Evolutionary conservation across 2,329 filamentous ascomycete genomes (phyloP).

Genomic region (Clarireedia monteithiana): DNA sequence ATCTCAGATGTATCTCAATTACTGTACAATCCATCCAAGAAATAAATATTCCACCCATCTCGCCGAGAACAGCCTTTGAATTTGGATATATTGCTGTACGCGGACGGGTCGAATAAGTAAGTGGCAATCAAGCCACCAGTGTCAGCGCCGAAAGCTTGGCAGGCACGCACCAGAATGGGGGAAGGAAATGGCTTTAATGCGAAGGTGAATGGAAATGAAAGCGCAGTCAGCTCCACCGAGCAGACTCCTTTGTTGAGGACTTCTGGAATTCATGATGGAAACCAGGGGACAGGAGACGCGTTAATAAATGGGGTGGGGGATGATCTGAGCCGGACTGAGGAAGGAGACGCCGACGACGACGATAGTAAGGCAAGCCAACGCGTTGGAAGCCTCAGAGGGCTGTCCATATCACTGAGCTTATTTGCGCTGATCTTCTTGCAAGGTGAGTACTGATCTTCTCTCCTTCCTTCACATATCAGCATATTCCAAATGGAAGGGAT

Average conservation of each 20-base stretch:
- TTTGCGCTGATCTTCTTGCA: constrained; percentile 53
- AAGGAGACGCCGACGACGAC: constrained; percentile 23
- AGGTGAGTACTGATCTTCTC: constrained; percentile 33
- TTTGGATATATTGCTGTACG: background rate
- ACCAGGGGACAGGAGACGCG: constrained; percentile 12
- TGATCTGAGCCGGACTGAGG: background rate
- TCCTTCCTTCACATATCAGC: background rate
- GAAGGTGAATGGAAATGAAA: background rate
- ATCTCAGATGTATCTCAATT: too few species aligned
- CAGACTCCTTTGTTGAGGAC: constrained; percentile 18
- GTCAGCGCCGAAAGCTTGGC: background rate
- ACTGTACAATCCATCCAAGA: too few species aligned
- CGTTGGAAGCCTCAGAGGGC: constrained; percentile 28
- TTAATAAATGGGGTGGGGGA: background rate
- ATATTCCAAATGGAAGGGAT: background rate
- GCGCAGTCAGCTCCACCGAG: constrained; percentile 8
- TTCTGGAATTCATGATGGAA: background rate
- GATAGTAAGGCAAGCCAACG: constrained; percentile 26
- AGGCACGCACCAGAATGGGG: constrained; percentile 1
- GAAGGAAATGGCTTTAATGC: background rate
- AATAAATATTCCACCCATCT: too few species aligned
- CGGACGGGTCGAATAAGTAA: background rate
- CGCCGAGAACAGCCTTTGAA: too few species aligned
- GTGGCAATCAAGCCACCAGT: background rate
- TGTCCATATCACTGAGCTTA: constrained; percentile 44